phyloP scores from a whole-genome alignment of 176 grass and related monocot genomes.

The Melocanna baccifera region DNA sequence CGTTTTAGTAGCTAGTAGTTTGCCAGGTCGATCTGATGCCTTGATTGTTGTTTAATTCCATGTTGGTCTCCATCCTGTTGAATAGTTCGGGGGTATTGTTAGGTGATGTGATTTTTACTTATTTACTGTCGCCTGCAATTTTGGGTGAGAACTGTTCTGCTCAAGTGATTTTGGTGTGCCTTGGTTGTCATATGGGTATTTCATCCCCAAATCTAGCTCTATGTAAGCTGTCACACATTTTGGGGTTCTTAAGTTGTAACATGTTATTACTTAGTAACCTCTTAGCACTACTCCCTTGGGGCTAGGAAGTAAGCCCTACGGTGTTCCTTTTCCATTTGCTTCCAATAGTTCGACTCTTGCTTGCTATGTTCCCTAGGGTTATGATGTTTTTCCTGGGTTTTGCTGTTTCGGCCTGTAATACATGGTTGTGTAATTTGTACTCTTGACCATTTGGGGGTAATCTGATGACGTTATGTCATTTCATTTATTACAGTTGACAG shows the following conservation, averaged over 20 bases:
- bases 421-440: neutral
- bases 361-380: too few relatives aligned
- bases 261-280: neutral
- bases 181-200: neutral
- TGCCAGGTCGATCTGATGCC: neutral
- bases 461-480: neutral
- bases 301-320: too few relatives aligned
- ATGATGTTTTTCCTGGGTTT: too few relatives aligned
- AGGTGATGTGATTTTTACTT: neutral
- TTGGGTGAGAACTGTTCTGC: neutral
- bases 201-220: neutral
- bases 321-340: too few relatives aligned
- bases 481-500: constrained; percentile 54
- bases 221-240: neutral
- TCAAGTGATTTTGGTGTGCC: neutral
- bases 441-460: neutral
- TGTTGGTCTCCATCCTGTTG: neutral
- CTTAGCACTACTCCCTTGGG: neutral
- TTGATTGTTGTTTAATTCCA: neutral
- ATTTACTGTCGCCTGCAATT: neutral
- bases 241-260: neutral
- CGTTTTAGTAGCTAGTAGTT: neutral
- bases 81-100: neutral
- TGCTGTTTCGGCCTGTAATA: neutral
- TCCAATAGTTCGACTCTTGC: too few relatives aligned